phyloP scores from a whole-genome alignment of 2,329 filamentous ascomycete species.

The Celoporthe dispersa region DNA sequence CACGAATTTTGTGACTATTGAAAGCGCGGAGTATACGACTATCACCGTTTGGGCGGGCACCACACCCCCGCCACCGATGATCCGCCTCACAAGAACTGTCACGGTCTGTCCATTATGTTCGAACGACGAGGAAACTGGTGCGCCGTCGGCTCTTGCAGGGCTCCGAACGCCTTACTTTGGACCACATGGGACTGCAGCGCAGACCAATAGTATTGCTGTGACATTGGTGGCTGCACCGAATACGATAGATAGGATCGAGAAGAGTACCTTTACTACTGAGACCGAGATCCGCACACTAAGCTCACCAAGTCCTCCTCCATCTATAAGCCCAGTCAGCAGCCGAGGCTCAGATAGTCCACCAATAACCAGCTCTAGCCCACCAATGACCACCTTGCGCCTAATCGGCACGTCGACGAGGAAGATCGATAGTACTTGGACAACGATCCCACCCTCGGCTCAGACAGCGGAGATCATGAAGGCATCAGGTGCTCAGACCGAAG shows the following conservation, averaged over 20 bases:
- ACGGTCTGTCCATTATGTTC: slow-evolving; percentile 5
- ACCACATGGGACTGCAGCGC: neutral
- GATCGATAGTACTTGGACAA: neutral
- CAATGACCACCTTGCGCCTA: neutral
- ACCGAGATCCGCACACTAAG: neutral
- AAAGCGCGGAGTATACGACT: slow-evolving; percentile 9
- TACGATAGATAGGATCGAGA: neutral
- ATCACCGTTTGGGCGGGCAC: slow-evolving; percentile 1
- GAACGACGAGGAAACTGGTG: neutral
- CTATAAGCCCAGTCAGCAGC: slow-evolving; percentile 1
- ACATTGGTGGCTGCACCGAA: neutral
- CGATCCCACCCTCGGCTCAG: neutral
- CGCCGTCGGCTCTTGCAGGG: slow-evolving; percentile 6
- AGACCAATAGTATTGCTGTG: neutral
- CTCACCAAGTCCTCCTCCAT: neutral
- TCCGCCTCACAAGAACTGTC: neutral
- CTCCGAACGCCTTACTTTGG: slow-evolving; percentile 8
- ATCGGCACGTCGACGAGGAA: neutral
- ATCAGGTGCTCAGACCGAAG: neutral
- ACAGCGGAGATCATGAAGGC: neutral
- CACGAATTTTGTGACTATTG: neutral
- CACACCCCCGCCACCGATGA: neutral
- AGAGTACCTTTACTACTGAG: neutral
- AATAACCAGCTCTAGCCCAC: neutral
- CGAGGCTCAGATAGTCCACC: slow-evolving; percentile 13